Evolutionary conservation across 192 early-diverging fungal genomes (phyloP), one percentile per base, ranked within the genome.

Genomic region (Dissophora ornata): DNA sequence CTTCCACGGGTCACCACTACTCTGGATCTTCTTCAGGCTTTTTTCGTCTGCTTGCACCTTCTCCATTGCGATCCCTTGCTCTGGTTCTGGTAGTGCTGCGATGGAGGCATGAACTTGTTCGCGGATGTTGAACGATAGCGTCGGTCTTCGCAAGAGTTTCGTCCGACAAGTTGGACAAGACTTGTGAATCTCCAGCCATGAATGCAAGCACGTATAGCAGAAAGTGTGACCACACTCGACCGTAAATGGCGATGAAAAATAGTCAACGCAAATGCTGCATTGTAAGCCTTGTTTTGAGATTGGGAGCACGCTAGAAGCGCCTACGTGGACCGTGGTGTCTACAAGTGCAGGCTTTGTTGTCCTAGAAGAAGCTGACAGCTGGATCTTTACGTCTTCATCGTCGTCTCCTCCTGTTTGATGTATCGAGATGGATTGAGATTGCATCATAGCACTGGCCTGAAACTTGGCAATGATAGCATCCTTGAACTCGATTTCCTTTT

Each of bases 151-250:
- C 21, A 77, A 44, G 16, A 81, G 48, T 40, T 81, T 71, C 21
- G 57, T 78, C 24, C 80, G 54, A 26, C 80, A 81, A 5, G 80
- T 67, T 13, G 80, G 80, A 40, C 80, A 81, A 1, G 73, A 77
- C 46, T 77, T 77, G 51, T 77, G 64, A 30, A 78, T 65, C 42
- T 57, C 13, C 12, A 81, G 30, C 80, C 80, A 81, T 5, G 68
- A 65, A n/a, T 59, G 55, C 5, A 81, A 26, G 26, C 80, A 81
- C 15, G 56, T 57, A 29, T 78, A 81, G 34, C 80, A 81, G 38
- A 81, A 81, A 1, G 80, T 71, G 56, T 81, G 80, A 0, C 80
- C 80, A 49, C 80, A 81, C 24, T 69, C 67, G 5, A 78, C 55
- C 0, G 80, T 81, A 28, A 55, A 81, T 1, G 80, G 80, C 9